Conservation (phyloP, 257 asterid genomes). For the Nicotiana undulata region DNA sequence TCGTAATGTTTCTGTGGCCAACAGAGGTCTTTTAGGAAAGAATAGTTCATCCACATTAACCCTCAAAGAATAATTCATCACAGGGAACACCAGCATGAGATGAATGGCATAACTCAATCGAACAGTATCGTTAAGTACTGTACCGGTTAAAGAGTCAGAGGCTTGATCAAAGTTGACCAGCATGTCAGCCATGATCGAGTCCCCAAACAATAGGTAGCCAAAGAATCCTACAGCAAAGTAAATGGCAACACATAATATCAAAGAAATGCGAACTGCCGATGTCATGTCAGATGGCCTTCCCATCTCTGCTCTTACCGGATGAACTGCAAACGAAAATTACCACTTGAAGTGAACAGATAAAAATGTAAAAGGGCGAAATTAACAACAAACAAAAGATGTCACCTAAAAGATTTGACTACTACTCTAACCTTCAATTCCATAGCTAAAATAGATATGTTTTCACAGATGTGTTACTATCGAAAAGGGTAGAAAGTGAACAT, state of each 20-base stretch:
- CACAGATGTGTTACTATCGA: neutral
- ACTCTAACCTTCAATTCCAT: neutral
- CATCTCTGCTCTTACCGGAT: slow-evolving; percentile 95
- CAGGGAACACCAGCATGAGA: slow-evolving; percentile 97
- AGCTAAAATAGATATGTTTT: neutral
- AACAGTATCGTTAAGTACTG: slow-evolving; percentile 49
- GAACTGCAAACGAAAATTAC: slow-evolving; percentile 50
- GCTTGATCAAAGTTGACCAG: slow-evolving; percentile 71
- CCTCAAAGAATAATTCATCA: slow-evolving; percentile 87
- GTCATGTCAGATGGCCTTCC: slow-evolving; percentile 87
- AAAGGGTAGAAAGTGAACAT: neutral
- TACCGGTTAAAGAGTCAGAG: slow-evolving; percentile 43
- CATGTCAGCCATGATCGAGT: slow-evolving; percentile 93
- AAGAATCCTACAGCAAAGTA: slow-evolving; percentile 88
- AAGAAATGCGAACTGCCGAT: slow-evolving; percentile 66
- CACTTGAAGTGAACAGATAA: neutral
- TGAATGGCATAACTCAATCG: slow-evolving; percentile 89
- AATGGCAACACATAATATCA: slow-evolving; percentile 55
- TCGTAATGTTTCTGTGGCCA: slow-evolving; percentile 39
- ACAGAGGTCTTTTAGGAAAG: slow-evolving; percentile 51
- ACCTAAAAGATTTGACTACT: neutral
- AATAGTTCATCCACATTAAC: slow-evolving; percentile 71
- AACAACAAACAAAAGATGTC: neutral
- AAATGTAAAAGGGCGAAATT: neutral
- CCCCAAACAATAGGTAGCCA: slow-evolving; percentile 90